phyloP scores from a whole-genome alignment of 2,329 filamentous ascomycete species.

The Pseudocercospora pini-densiflorae region DNA sequence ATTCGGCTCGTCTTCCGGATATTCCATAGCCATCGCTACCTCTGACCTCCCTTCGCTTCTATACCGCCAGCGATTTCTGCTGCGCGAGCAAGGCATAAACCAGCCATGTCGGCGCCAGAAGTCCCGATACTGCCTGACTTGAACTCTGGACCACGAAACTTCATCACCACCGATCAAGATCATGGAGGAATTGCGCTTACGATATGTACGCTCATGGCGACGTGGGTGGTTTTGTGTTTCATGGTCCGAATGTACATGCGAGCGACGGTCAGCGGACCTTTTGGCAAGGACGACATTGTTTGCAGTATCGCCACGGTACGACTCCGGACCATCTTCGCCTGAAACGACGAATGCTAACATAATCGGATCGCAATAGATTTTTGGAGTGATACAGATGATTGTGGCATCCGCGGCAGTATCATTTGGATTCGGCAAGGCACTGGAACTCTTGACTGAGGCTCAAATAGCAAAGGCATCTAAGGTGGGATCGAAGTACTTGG shows the following conservation, averaged over 20 bases:
- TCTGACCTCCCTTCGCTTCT: slow-evolving; percentile 4
- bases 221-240: slow-evolving; percentile 33
- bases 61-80: slow-evolving; percentile 5
- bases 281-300: slow-evolving; percentile 31
- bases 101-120: slow-evolving; percentile 23
- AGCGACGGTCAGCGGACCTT: slow-evolving; percentile 30
- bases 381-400: slow-evolving; percentile 30
- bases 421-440: slow-evolving; percentile 31
- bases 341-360: background rate
- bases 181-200: slow-evolving; percentile 33
- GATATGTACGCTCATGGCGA: slow-evolving; percentile 32
- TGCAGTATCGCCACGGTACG: slow-evolving; percentile 31
- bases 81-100: slow-evolving; percentile 9
- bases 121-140: slow-evolving; percentile 26
- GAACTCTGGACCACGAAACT: slow-evolving; percentile 29
- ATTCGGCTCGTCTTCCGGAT: slow-evolving; percentile 2
- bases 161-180: slow-evolving; percentile 31
- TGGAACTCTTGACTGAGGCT: slow-evolving; percentile 21
- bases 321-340: background rate
- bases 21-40: slow-evolving; percentile 6
- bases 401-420: slow-evolving; percentile 29
- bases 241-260: slow-evolving; percentile 32
- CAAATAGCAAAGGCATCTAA: slow-evolving; percentile 25
- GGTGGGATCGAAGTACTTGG: slow-evolving; percentile 14
- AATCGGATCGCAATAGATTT: slow-evolving; percentile 16